phyloP scores from a whole-genome alignment of 306 rosid genomes.

The Dryas octopetala region DNA sequence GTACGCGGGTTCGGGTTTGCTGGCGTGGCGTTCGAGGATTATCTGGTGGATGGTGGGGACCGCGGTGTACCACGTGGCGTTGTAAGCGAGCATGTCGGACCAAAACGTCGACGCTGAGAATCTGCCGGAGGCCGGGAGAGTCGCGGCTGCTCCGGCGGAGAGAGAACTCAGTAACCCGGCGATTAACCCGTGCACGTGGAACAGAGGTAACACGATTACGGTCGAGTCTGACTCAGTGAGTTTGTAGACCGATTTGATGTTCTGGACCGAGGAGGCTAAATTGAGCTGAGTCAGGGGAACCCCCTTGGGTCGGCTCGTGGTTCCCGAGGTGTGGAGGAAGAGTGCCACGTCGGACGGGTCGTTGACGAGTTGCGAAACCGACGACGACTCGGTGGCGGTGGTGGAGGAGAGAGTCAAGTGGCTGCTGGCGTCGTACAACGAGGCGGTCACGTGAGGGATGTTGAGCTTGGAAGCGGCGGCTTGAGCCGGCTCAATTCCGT shows the following conservation, averaged over 20 bases:
- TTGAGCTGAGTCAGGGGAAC: conserved; percentile 84
- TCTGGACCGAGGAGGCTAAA: conserved; percentile 58
- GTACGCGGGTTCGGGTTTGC: conserved; percentile 55
- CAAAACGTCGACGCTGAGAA: conserved; percentile 88
- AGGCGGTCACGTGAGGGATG: conserved; percentile 51
- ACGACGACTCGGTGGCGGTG: conserved; percentile 18
- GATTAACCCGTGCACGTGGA: conserved; percentile 83
- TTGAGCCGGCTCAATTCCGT: conserved; percentile 50
- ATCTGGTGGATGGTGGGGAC: conserved; percentile 98
- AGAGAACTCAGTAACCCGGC: conserved; percentile 70
- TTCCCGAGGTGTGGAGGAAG: conserved; percentile 95
- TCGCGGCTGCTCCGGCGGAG: conserved; percentile 53
- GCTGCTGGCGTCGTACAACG: conserved; percentile 24
- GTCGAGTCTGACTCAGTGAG: conserved; percentile 77
- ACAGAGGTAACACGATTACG: conserved; percentile 74
- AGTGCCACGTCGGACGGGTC: conserved; percentile 73
- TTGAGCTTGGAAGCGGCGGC: conserved; percentile 62
- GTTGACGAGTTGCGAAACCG: conserved; percentile 31
- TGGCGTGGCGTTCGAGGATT: conserved; percentile 71
- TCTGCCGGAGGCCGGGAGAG: conserved; percentile 69
- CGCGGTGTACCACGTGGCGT: conserved; percentile 90
- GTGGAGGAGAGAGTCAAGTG: conserved; percentile 33
- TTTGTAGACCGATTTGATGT: conserved; percentile 71
- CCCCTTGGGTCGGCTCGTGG: conserved; percentile 94
- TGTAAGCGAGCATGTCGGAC: conserved; percentile 62